Evolutionary conservation across 805 yeast species (phyloP).

Genomic region (Yarrowia osloensis): DNA sequence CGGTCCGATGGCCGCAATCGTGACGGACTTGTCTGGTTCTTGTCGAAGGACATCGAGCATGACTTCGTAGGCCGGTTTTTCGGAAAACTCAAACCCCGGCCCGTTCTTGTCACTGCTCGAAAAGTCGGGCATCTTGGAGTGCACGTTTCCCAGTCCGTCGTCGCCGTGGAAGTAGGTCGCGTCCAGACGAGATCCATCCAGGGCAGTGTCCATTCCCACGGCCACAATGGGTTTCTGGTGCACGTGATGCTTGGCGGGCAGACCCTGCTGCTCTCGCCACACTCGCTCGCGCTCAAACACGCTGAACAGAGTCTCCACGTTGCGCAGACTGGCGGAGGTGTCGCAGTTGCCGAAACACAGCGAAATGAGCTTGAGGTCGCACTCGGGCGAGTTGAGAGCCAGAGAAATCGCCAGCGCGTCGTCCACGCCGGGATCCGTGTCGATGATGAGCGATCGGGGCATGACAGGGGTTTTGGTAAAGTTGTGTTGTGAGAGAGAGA

Average conservation of each 20-base stretch:
- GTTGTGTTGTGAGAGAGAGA: background rate
- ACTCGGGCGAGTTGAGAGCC: slow-evolving; percentile 41
- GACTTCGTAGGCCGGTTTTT: slow-evolving; percentile 41
- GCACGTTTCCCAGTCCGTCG: slow-evolving; percentile 48
- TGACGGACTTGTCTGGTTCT: slow-evolving; percentile 45
- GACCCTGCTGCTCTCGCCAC: slow-evolving; percentile 36
- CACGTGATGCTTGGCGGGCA: slow-evolving; percentile 36
- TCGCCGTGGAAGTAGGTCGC: slow-evolving; percentile 48
- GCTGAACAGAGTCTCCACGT: slow-evolving; percentile 42
- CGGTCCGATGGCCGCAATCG: slow-evolving; percentile 47
- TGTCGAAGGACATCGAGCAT: slow-evolving; percentile 43
- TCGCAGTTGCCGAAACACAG: slow-evolving; percentile 47
- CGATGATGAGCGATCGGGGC: slow-evolving; percentile 40
- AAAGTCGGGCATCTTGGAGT: slow-evolving; percentile 42
- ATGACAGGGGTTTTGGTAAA: background rate
- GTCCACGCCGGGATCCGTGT: slow-evolving; percentile 50
- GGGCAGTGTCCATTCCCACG: slow-evolving; percentile 42
- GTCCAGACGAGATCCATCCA: slow-evolving; percentile 40
- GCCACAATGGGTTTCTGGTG: slow-evolving; percentile 42
- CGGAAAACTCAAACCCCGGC: slow-evolving; percentile 40
- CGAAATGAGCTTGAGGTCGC: slow-evolving; percentile 41
- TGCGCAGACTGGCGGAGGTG: slow-evolving; percentile 39
- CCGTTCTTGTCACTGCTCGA: slow-evolving; percentile 36
- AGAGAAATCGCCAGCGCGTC: slow-evolving; percentile 46
- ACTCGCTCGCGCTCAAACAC: slow-evolving; percentile 43